These are phyloP conservation scores for Pyrrhoderma noxium DNA, from an alignment of 1,284 basidiomycete species.

Conservation along the genomic window DNA sequence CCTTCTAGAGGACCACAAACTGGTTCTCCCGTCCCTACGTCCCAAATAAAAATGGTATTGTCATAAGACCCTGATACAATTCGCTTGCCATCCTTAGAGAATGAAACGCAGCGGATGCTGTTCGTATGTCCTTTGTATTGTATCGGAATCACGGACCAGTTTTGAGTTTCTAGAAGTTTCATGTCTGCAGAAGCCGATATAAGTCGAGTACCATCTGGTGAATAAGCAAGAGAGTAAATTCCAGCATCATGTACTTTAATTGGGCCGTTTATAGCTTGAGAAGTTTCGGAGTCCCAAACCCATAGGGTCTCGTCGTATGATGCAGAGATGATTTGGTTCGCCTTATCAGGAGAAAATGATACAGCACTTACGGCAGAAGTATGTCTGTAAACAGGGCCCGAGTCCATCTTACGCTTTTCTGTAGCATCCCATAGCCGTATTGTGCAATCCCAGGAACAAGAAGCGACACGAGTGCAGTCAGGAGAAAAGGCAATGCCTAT, in stretches of 20 bases:
- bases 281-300: not conserved
- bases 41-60: slow-evolving; percentile 1
- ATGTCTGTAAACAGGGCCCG: not conserved
- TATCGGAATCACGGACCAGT: too few relatives aligned
- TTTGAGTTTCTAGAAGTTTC: too few relatives aligned
- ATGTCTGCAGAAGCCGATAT: slow-evolving; percentile 15
- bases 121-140: not conserved
- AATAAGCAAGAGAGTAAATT: slow-evolving; percentile 20
- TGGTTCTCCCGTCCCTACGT: not conserved
- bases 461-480: not conserved
- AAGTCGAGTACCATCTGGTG: slow-evolving; percentile 14
- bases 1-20: not conserved
- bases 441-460: not conserved
- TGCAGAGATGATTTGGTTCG: not conserved
- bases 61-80: slow-evolving; percentile 6
- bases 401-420: not conserved
- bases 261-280: not conserved
- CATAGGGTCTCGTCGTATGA: not conserved
- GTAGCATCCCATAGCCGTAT: slow-evolving; percentile 1
- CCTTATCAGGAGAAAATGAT: not conserved
- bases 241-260: slow-evolving; percentile 14
- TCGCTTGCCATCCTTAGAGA: slow-evolving; percentile 2
- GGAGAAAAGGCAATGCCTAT: not conserved
- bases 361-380: not conserved
- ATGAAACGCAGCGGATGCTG: not conserved